A percentile compares a stretch with the other conserved stretches of the same genome.
Evolutionary conservation across 768 basidiomycete genomes (phyloP).

Genomic region (Chalciporus chontae): DNA sequence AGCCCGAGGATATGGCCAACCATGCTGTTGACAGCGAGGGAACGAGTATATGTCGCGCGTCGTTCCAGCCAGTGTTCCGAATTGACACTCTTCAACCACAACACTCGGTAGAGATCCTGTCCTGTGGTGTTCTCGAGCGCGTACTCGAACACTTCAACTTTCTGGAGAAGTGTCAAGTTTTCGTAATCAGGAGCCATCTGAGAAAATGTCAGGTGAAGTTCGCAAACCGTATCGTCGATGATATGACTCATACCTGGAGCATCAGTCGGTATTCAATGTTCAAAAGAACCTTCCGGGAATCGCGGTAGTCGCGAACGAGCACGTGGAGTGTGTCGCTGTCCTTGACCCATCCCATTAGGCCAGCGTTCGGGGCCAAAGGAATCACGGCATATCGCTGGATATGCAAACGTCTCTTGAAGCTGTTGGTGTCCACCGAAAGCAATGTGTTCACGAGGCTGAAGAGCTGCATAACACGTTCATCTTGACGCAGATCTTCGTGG

Average conservation of each 20-base stretch:
- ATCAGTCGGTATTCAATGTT: constrained; percentile 99
- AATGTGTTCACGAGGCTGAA: constrained; percentile 96
- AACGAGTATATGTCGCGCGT: constrained; percentile 92
- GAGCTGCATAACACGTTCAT: constrained; percentile 98
- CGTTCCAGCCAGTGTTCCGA: constrained; percentile 99
- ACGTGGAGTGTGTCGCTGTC: constrained; percentile 96
- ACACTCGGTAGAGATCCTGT: constrained; percentile 92
- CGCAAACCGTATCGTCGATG: constrained; percentile 43
- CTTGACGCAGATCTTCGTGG: constrained; percentile 97
- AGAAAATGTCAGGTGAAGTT: constrained; percentile 2
- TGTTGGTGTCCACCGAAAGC: constrained; percentile 87
- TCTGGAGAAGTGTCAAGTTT: constrained; percentile 88
- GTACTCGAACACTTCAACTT: constrained; percentile 99
- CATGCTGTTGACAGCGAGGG: constrained; percentile 96
- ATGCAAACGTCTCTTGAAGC: constrained; percentile 93
- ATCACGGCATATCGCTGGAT: constrained; percentile 92
- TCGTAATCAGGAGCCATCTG: constrained; percentile 99
- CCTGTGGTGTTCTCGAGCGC: constrained; percentile 98
- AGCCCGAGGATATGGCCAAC: constrained; percentile 96
- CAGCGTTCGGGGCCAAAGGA: constrained; percentile 93
- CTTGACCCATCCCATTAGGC: constrained; percentile 92
- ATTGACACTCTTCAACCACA: constrained; percentile 93
- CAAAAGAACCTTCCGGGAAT: constrained; percentile 91
- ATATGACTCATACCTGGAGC: constrained; percentile 83
- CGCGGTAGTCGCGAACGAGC: constrained; percentile 92